A percentile compares a stretch with the other conserved stretches of the same genome.
These are phyloP conservation scores for Cucumis cinereus DNA, from an alignment of 306 rosid genomes.

Conservation along the genomic window DNA sequence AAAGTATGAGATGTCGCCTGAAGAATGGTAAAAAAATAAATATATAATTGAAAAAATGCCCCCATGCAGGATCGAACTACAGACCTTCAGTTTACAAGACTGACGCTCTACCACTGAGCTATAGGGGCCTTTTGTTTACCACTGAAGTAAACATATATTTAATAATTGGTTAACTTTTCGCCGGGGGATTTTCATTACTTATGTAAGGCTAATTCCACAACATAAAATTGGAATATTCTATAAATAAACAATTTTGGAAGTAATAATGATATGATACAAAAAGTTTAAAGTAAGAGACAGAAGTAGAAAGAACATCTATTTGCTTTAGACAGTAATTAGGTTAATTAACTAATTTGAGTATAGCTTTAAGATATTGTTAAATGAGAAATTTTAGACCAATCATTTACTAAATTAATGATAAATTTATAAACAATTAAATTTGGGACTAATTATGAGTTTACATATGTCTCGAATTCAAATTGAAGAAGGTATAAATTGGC, in stretches of 20 bases:
- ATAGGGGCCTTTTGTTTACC: background rate
- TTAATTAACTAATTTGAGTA: too few relatives aligned
- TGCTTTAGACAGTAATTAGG: background rate
- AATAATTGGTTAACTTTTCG: too few relatives aligned
- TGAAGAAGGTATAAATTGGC: too few relatives aligned
- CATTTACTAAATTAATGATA: too few relatives aligned
- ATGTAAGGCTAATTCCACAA: background rate
- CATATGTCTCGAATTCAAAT: too few relatives aligned
- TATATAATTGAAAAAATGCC: background rate
- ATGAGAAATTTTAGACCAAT: too few relatives aligned
- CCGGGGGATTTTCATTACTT: too few relatives aligned
- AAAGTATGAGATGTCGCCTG: background rate
- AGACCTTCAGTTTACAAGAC: constrained; percentile 12
- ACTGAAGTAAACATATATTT: too few relatives aligned
- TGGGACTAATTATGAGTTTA: too few relatives aligned
- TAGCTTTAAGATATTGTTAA: too few relatives aligned
- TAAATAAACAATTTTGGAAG: background rate
- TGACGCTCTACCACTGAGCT: constrained; percentile 13
- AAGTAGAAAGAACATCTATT: background rate
- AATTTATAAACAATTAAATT: too few relatives aligned
- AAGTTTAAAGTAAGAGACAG: background rate
- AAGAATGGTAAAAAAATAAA: background rate
- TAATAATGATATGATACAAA: background rate
- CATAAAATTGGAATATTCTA: background rate
- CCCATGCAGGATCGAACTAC: constrained; percentile 6